A percentile compares a stretch with the other conserved stretches of the same genome.
Evolutionary conservation across 2,329 filamentous ascomycete species (phyloP).

Genomic region (Sphaerulina populicola): DNA sequence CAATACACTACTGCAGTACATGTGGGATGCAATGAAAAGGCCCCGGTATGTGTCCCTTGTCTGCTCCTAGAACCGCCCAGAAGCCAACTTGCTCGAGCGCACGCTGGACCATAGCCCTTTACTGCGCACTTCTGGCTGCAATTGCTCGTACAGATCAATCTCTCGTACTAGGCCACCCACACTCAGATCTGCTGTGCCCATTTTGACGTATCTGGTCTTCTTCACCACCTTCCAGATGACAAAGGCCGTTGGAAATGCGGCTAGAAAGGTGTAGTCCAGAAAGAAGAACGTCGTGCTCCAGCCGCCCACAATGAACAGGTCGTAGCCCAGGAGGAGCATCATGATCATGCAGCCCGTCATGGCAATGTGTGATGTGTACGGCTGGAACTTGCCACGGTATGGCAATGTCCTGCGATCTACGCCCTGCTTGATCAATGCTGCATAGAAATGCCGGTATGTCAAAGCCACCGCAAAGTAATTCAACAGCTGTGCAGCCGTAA

Average conservation of each 20-base stretch:
- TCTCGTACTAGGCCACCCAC: conserved; percentile 10
- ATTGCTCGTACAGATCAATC: conserved; percentile 13
- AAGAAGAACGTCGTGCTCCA: conserved; percentile 35
- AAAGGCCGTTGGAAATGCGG: conserved; percentile 8
- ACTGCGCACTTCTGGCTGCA: neutral
- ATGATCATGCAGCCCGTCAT: conserved; percentile 18
- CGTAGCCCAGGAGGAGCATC: conserved; percentile 48
- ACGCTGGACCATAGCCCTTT: too few species aligned
- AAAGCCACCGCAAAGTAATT: conserved; percentile 52
- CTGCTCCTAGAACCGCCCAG: too few species aligned
- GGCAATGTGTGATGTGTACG: conserved; percentile 41
- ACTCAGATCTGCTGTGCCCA: conserved; percentile 12
- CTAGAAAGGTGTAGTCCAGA: conserved; percentile 38
- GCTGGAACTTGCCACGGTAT: conserved; percentile 46
- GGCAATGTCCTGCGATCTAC: conserved; percentile 46
- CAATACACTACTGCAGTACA: too few species aligned
- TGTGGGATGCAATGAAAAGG: too few species aligned
- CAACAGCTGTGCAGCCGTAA: conserved; percentile 51
- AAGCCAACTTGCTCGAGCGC: too few species aligned
- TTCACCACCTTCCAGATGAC: conserved; percentile 5
- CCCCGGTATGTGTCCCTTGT: too few species aligned
- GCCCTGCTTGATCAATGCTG: conserved; percentile 42
- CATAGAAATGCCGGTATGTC: conserved; percentile 50
- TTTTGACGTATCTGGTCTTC: conserved; percentile 9
- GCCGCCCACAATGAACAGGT: conserved; percentile 28